Evolutionary conservation across 352 stramenopile genomes (phyloP), one percentile per base, ranked within the genome.

Genomic region (Pythium plurisporium): DNA sequence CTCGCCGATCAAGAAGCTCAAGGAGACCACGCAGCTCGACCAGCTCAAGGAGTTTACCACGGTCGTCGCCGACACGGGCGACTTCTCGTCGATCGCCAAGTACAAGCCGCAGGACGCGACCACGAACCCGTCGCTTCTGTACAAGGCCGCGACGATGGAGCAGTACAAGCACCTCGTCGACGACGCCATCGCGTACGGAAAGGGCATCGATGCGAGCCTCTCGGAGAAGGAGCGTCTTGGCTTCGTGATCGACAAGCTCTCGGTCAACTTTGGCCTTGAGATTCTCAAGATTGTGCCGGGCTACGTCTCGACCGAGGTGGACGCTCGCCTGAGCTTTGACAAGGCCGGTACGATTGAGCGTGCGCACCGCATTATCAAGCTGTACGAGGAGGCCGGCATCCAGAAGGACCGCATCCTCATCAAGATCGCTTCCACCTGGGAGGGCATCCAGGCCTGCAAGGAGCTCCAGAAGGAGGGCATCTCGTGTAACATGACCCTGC

Each of bases 71-170:
- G 97, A 99, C 79, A 99, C 96, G 48, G 97, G 97, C 43, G 97
- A 99, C 73, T 87, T 96, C 59, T 74, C 76, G 61, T 91, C 86
- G 59, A 96, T 94, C 53, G 84, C 87, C 67, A 94, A 94, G 73
- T 95, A 85, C 76, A 91, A 92, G 69, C 95, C 95, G 52, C 89
- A 98, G 74, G 96, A 99, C 85, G 97, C 97, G 34, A 99, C 97
- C 10, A 99, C 97, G 22, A 99, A 99, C 79, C 97, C 97, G 40
- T 98, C 88, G 66, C 82, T 99, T 42, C 95, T 99, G 42, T 99
- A 97, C 87, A 99, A 99, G 71, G 97, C 97, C 22, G 94, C 97
- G 29, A 77, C 76, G 36, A 97, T 99, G 79, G 76, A 94, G 54
- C 86, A 99, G 75, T 99, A 99, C 80, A 74, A 83, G 30, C 70